Base-by-base conservation (phyloP, 2,329 filamentous ascomycete genomes). In the Pezicula carpinea region DNA sequence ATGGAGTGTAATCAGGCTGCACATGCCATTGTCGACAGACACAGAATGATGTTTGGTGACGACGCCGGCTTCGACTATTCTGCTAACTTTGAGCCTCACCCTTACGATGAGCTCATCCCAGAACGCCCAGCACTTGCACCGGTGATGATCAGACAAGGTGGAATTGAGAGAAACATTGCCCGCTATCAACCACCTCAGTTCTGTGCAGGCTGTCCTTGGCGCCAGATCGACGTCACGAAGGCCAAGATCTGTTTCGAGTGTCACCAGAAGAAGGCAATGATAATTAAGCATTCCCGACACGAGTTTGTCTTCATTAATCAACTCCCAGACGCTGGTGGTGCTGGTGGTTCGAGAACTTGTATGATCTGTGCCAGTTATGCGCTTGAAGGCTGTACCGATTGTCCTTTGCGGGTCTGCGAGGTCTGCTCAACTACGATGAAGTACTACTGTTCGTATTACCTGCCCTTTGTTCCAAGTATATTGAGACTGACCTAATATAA, bases 211-310 rank as follows among this genome's bases (percentile, higher is more conserved):
- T 46, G 40, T 22, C 39, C 48, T 3, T 53, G 42, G 29, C 17
- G 44, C 13, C 56, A 56, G 21, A 23, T 59, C 14, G 55, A 59
- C 18, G 39, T 54, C 32, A 43, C 29, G 2, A 55, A 51, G 33
- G 52, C 46, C 4, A 43, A 32, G 14, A 57, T 59, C 33, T 59
- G 55, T 18, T 35, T 38, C 8, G n/a, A 21, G 3, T 56, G 53
- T 32, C 29, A 31, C 3, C 17, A 39, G 1, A 36, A 48, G 32
- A 55, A 56, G 23, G 29, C 47, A 19, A 15, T 15, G 1, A 54
- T 58, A 18, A 50, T 52, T 41, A 39, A 46, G 15, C 52, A 53
- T 31, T 14, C n/a, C 26, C 32, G 44, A 8, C 51, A 55, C 33
- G 5, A 29, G 14, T 5, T 26, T 33, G 18, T 32, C 36, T 33